Percentiles rank a stretch among this genome's conserved stretches.
phyloP scores from a whole-genome alignment of 371 early-diverging fungal species.

The Actinomortierella wolfii region DNA sequence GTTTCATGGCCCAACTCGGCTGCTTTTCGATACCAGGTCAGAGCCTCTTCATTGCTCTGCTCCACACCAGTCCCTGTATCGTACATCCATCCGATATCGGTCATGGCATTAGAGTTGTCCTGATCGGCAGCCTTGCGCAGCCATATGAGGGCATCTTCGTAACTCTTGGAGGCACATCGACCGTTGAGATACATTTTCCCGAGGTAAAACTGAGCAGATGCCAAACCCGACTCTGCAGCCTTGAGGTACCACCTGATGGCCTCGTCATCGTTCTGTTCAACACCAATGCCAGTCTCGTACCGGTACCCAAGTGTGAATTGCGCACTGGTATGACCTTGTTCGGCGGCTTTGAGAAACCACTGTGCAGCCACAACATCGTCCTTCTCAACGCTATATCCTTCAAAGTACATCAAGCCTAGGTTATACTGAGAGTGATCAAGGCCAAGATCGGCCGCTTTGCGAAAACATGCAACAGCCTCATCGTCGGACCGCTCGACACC shows the following conservation, averaged over 20 bases:
- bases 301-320: slow-evolving; percentile 87
- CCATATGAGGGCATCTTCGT: slow-evolving; percentile 65
- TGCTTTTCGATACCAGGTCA: slow-evolving; percentile 68
- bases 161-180: slow-evolving; percentile 74
- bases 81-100: slow-evolving; percentile 82
- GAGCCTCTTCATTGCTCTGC: slow-evolving; percentile 62
- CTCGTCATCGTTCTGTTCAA: slow-evolving; percentile 54
- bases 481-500: background rate
- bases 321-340: slow-evolving; percentile 84
- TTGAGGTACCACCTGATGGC: slow-evolving; percentile 76
- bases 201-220: slow-evolving; percentile 78
- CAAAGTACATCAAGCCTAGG: slow-evolving; percentile 89
- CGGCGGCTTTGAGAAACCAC: slow-evolving; percentile 83
- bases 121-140: slow-evolving; percentile 56
- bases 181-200: slow-evolving; percentile 84
- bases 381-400: slow-evolving; percentile 75
- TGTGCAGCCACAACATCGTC: slow-evolving; percentile 73
- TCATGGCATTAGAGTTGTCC: slow-evolving; percentile 67
- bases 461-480: slow-evolving; percentile 73
- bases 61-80: slow-evolving; percentile 77
- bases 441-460: slow-evolving; percentile 67
- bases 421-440: slow-evolving; percentile 81
- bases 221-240: slow-evolving; percentile 76
- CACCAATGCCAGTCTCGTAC: slow-evolving; percentile 85
- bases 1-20: slow-evolving; percentile 73